These are phyloP conservation scores for Tylopilus balloui DNA, from an alignment of 768 basidiomycete species.

Conservation along the genomic window DNA sequence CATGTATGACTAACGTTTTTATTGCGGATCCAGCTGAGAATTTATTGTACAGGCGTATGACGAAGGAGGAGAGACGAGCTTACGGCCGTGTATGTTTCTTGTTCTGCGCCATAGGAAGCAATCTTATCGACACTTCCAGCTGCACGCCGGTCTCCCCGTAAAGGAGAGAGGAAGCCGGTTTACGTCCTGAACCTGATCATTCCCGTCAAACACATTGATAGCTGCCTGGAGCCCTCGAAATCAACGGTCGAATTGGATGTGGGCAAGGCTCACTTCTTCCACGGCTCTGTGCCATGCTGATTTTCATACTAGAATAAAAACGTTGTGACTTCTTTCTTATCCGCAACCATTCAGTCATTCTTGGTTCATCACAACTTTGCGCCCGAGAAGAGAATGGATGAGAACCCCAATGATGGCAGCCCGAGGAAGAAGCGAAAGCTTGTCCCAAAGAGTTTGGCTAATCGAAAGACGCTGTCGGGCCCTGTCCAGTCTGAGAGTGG, in stretches of 20 bases:
- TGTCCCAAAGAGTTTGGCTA: slow-evolving; percentile 16
- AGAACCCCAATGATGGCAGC: slow-evolving; percentile 22
- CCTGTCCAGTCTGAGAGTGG: slow-evolving; percentile 5
- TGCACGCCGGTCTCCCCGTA: slow-evolving; percentile 69
- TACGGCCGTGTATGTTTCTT: slow-evolving; percentile 15
- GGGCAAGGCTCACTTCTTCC: slow-evolving; percentile 17
- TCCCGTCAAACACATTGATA: slow-evolving; percentile 65
- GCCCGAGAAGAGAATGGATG: slow-evolving; percentile 17
- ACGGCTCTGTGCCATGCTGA: slow-evolving; percentile 9
- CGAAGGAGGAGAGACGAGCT: slow-evolving; percentile 51
- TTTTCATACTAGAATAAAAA: slow-evolving; percentile 48
- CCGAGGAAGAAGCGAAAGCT: slow-evolving; percentile 53
- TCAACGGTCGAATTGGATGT: slow-evolving; percentile 64
- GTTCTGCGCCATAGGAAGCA: slow-evolving; percentile 7
- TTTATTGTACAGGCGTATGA: slow-evolving; percentile 55
- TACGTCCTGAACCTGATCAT: slow-evolving; percentile 77
- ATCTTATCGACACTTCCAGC: slow-evolving; percentile 34
- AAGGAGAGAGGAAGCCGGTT: slow-evolving; percentile 72
- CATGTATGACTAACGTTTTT: slow-evolving; percentile 42
- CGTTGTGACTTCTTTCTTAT: slow-evolving; percentile 52
- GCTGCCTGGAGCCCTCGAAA: slow-evolving; percentile 78
- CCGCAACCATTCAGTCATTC: slow-evolving; percentile 56
- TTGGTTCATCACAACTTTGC: slow-evolving; percentile 61
- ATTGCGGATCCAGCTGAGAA: slow-evolving; percentile 3
- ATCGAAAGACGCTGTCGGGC: slow-evolving; percentile 6